Percentiles rank a stretch among this genome's conserved stretches.
phyloP scores from a whole-genome alignment of 2,329 filamentous ascomycete species.

The Diaporthe sp. region DNA sequence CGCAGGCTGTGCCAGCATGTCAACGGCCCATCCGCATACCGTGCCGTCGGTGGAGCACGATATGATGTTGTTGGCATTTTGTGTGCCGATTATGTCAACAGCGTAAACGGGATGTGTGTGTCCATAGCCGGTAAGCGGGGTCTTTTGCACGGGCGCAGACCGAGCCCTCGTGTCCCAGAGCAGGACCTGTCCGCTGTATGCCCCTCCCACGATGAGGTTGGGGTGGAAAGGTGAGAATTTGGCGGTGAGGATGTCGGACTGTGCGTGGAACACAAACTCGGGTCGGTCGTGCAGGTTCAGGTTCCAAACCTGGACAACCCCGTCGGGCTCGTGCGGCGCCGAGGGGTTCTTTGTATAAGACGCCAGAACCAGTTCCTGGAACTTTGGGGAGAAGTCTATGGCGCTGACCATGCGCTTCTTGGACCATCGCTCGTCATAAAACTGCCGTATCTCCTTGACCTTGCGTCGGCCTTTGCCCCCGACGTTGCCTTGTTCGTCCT shows the following conservation, averaged over 20 bases:
- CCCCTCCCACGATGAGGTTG: conserved; percentile 94
- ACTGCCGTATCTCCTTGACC: conserved; percentile 90
- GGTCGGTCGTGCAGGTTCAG: conserved; percentile 93
- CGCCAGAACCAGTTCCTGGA: conserved; percentile 90
- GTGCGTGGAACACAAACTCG: conserved; percentile 96
- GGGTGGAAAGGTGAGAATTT: conserved; percentile 99
- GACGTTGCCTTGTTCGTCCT: conserved; percentile 83
- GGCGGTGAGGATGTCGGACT: conserved; percentile 93
- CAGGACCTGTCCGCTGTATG: conserved; percentile 95
- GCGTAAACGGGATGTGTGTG: conserved; percentile 98
- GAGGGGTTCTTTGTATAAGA: conserved; percentile 98
- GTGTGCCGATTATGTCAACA: conserved; percentile 94
- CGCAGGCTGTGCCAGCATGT: conserved; percentile 97
- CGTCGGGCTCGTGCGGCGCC: conserved; percentile 92
- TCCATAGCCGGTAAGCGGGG: conserved; percentile 91
- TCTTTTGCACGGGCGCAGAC: conserved; percentile 93
- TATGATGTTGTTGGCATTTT: conserved; percentile 99
- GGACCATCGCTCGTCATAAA: conserved; percentile 95
- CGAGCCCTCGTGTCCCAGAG: conserved; percentile 96
- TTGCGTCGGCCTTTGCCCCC: conserved; percentile 79
- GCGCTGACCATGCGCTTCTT: conserved; percentile 98
- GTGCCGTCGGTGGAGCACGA: conserved; percentile 97
- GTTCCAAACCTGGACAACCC: conserved; percentile 97
- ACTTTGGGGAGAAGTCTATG: conserved; percentile 95
- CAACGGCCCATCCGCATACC: conserved; percentile 96